A percentile compares a stretch with the other conserved stretches of the same genome.
These are phyloP conservation scores for Glycine latifolia DNA, from an alignment of 306 rosid genomes.

Conservation along the genomic window DNA sequence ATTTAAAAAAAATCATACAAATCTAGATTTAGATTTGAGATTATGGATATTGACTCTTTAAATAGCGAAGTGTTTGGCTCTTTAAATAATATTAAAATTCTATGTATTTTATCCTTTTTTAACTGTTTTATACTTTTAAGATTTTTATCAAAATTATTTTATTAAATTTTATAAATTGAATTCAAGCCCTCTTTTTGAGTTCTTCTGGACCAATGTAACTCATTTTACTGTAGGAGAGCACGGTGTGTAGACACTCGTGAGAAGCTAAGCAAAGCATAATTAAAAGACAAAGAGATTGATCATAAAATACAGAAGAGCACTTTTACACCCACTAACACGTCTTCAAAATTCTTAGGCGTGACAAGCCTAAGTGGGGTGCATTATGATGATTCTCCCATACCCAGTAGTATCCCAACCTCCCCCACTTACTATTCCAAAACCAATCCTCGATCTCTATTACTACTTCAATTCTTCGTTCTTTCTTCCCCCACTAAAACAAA, in stretches of 20 bases:
- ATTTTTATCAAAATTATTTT: no score
- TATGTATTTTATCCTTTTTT: no score
- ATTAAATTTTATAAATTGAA: no score
- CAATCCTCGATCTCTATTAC: constrained; percentile 30
- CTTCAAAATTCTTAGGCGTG: constrained; percentile 78
- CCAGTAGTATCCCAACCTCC: constrained; percentile 5
- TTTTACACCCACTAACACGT: constrained; percentile 56
- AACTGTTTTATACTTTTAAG: no score
- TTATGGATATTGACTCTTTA: no score
- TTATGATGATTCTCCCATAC: constrained; percentile 55
- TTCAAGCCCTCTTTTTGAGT: no score
- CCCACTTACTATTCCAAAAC: constrained; percentile 37
- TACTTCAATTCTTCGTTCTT: not conserved
- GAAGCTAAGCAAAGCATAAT: constrained; percentile 14
- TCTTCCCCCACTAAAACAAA: not conserved
- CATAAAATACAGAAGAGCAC: constrained; percentile 41
- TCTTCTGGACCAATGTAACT: no score
- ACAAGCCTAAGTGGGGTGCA: constrained; percentile 77
- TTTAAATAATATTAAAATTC: no score
- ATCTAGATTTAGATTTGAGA: no score
- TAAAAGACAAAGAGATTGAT: constrained; percentile 25
- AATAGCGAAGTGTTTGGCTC: no score
- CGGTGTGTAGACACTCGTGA: not conserved
- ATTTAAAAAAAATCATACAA: no score
- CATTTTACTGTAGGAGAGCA: constrained; percentile 1